A percentile compares a stretch with the other conserved stretches of the same genome.
phyloP scores from a whole-genome alignment of 1,139 yeast genomes.

The Entelexis paramagnoliae region DNA sequence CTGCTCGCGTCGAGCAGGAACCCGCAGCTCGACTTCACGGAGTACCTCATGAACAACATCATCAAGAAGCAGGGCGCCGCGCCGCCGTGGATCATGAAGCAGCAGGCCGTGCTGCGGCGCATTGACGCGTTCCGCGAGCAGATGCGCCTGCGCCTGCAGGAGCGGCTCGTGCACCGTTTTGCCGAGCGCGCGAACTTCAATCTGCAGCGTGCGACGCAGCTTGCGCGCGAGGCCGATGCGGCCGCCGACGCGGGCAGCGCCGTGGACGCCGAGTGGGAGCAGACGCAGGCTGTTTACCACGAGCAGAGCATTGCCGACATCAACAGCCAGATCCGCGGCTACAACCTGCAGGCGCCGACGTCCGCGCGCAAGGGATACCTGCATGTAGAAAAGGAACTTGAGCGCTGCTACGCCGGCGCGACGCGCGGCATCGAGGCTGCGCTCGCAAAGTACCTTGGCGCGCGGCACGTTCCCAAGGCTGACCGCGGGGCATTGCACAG shows the following conservation, averaged over 20 bases:
- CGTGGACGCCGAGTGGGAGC: conserved; percentile 38
- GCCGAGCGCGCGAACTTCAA: conserved; percentile 2
- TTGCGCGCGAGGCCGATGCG: neutral
- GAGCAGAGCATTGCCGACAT: conserved; percentile 39
- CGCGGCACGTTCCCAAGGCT: conserved; percentile 15
- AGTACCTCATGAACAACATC: conserved; percentile 59
- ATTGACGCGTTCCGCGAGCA: conserved; percentile 39
- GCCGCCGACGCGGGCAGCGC: too few species aligned
- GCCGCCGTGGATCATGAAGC: conserved; percentile 86
- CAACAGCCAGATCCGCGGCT: conserved; percentile 55
- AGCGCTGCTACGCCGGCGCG: conserved; percentile 32
- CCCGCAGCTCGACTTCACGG: conserved; percentile 48
- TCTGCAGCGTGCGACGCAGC: neutral
- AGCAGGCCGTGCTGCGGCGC: conserved; percentile 45
- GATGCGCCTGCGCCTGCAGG: conserved; percentile 12
- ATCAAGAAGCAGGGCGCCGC: conserved; percentile 63
- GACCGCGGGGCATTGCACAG: conserved; percentile 21
- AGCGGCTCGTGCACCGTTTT: conserved; percentile 17
- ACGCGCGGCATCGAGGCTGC: conserved; percentile 24
- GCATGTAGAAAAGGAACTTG: conserved; percentile 43
- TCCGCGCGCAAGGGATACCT: conserved; percentile 63
- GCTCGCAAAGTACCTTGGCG: conserved; percentile 20
- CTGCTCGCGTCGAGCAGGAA: conserved; percentile 24
- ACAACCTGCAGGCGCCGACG: conserved; percentile 72
- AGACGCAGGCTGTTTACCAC: conserved; percentile 35